phyloP scores from a whole-genome alignment of 108 stramenopile genomes.

The Cyclotella baltica region DNA sequence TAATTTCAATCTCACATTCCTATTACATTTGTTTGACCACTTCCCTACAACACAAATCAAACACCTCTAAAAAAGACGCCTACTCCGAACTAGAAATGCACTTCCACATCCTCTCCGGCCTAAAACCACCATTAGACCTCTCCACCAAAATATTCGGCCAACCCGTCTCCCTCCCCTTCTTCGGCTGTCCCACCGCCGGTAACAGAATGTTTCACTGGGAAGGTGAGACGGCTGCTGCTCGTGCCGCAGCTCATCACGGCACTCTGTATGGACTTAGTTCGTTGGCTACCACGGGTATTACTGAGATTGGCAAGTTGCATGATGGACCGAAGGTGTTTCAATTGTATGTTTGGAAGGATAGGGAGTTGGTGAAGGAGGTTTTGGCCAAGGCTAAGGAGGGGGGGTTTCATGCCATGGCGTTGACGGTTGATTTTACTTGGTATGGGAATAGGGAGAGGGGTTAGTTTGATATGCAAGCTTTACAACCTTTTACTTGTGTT shows the following conservation, averaged over 20 bases:
- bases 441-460: constrained; percentile 95
- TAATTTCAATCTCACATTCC: too few relatives aligned
- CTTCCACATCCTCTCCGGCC: constrained; percentile 89
- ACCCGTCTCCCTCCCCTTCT: constrained; percentile 88
- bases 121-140: constrained; percentile 89
- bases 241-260: constrained; percentile 84
- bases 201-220: constrained; percentile 96
- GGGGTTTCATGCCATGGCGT: constrained; percentile 93
- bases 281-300: constrained; percentile 88
- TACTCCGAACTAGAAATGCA: constrained; percentile 93
- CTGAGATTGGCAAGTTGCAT: constrained; percentile 77
- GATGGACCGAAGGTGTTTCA: constrained; percentile 93
- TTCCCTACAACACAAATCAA: too few relatives aligned
- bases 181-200: constrained; percentile 92
- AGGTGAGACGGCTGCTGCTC: constrained; percentile 92
- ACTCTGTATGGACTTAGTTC: constrained; percentile 89
- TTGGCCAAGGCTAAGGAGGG: constrained; percentile 93
- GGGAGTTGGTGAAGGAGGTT: constrained; percentile 93
- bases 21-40: too few relatives aligned
- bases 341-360: constrained; percentile 98
- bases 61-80: too few relatives aligned
- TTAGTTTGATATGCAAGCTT: not conserved
- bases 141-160: constrained; percentile 85
- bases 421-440: constrained; percentile 98
- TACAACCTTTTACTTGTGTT: not conserved